Evolutionary conservation across 2,329 filamentous ascomycete genomes (phyloP), one percentile per base, ranked within the genome.

Genomic region (Hypoxylon sp.): DNA sequence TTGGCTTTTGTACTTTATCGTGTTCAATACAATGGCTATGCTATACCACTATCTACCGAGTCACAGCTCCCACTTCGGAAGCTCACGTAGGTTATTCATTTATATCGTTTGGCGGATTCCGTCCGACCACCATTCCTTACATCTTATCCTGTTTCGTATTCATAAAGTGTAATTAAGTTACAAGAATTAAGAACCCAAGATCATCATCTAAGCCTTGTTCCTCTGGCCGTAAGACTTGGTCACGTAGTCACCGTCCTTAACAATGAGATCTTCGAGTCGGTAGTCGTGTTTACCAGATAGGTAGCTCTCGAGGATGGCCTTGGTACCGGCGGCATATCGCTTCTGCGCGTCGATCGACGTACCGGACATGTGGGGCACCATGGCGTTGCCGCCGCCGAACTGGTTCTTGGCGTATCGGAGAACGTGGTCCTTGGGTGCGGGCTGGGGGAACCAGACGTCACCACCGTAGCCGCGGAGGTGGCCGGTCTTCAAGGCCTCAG

Each of bases 331-430:
- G 75, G 94, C 93, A 79, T 97, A 97, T 72, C 94, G 89, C 83
- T 93, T 90, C 87, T 99, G 96, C 64, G 96, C 96, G 79, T 99
- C 96, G 78, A 99, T 91, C n/a, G 94, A 97, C 63, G 95, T 98
- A 78, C 96, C 96, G 11, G 94, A 97, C 93, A 98, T 97, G 89
- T 98, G 96, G 61, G 96, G 93, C 65, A 97, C 94, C 92, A 96
- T 99, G 83, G 94, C 96, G 84, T 98, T 98, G 78, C 96, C 96
- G 78, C 95, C 96, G 74, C 94, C 95, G 86, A 93, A 97, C 79
- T 92, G 92, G 88, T 95, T 96, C 88, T 94, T 91, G 80, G 93
- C 95, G 79, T 90, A 92, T 79, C 96, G 94, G 77, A 99, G 92
- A 65, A 90, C 88, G 87, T 99, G 96, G 78, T 97, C 94, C 82